phyloP scores from a whole-genome alignment of 495 filamentous ascomycete species.

The Xylaria venustula region DNA sequence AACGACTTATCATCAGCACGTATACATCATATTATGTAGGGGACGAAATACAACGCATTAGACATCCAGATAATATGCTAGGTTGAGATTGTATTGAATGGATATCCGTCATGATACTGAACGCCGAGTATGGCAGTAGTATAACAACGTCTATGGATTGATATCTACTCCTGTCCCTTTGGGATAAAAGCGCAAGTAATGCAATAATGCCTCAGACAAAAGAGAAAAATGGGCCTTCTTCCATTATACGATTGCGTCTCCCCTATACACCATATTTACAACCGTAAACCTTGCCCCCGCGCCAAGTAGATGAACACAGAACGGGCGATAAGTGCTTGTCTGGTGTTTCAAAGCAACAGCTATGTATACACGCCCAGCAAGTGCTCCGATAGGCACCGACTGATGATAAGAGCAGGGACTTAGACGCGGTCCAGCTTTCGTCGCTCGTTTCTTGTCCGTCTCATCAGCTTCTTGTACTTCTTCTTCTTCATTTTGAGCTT shows the following conservation, averaged over 20 bases:
- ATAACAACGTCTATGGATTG: slow-evolving; percentile 8
- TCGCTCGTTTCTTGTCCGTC: slow-evolving; percentile 82
- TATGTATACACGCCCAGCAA: neutral
- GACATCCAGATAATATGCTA: neutral
- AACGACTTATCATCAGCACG: no score
- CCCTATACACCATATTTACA: neutral
- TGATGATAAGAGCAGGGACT: slow-evolving; percentile 8
- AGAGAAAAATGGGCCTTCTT: neutral
- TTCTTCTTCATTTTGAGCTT: slow-evolving; percentile 99
- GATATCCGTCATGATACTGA: neutral
- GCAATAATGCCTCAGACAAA: slow-evolving; percentile 5
- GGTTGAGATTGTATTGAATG: slow-evolving; percentile 13
- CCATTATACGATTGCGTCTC: neutral
- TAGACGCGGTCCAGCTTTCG: slow-evolving; percentile 73
- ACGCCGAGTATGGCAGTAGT: neutral
- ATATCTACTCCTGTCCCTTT: neutral
- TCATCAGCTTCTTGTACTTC: slow-evolving; percentile 99
- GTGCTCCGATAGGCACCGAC: neutral
- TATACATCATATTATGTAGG: neutral
- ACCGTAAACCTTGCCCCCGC: neutral
- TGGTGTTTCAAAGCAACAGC: neutral
- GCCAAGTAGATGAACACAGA: neutral
- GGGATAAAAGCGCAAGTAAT: neutral
- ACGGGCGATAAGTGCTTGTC: neutral
- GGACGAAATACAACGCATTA: neutral